Conservation (phyloP, 768 basidiomycete species). For the Ephemerocybe angulata region DNA sequence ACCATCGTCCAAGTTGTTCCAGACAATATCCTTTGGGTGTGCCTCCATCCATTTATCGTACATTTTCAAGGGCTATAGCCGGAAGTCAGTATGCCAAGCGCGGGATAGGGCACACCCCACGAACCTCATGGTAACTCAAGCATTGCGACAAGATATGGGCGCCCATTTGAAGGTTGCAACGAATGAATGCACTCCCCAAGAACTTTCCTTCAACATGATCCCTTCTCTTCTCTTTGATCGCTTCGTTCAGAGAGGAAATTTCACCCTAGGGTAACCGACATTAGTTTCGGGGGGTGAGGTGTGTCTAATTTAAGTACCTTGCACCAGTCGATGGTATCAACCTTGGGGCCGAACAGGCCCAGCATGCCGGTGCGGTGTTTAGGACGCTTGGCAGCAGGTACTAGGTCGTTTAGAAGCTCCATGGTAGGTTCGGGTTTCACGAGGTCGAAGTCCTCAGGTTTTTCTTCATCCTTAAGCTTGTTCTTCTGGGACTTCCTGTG, state of each 20-base stretch:
- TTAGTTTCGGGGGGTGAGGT: not conserved
- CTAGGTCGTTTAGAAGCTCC: conserved; percentile 48
- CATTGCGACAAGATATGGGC: conserved; percentile 69
- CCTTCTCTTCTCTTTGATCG: conserved; percentile 39
- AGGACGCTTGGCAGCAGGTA: conserved; percentile 48
- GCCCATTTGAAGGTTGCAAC: conserved; percentile 69
- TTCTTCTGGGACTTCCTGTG: conserved; percentile 30
- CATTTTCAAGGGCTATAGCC: conserved; percentile 53
- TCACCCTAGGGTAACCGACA: conserved; percentile 35
- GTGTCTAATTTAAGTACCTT: conserved; percentile 31
- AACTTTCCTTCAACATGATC: conserved; percentile 41
- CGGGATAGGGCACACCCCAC: conserved; percentile 9
- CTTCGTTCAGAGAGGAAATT: conserved; percentile 43
- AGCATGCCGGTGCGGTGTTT: conserved; percentile 47
- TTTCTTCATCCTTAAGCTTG: conserved; percentile 28
- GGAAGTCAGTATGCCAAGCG: conserved; percentile 1
- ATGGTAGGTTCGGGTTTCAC: conserved; percentile 22
- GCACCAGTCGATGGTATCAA: conserved; percentile 66
- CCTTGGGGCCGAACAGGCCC: conserved; percentile 53
- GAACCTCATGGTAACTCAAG: conserved; percentile 48
- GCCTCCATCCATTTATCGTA: conserved; percentile 58
- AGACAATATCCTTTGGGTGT: conserved; percentile 53
- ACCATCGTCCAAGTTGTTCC: conserved; percentile 52
- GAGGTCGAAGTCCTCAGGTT: conserved; percentile 11
- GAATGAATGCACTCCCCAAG: conserved; percentile 57